Evolutionary conservation across 306 rosid genomes (phyloP).

Genomic region (Boehmeria nivea): DNA sequence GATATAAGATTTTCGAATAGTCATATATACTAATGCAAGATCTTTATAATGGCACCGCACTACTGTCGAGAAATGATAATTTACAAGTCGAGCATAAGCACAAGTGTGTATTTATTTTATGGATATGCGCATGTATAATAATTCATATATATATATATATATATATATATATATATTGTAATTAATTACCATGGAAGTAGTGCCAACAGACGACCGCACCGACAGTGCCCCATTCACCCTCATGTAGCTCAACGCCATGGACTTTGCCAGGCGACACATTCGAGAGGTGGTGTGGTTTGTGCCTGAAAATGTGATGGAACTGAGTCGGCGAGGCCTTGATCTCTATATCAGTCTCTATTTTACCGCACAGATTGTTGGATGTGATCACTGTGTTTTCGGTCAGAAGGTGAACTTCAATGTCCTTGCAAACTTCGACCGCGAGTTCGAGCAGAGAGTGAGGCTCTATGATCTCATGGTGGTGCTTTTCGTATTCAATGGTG

Average conservation of each 20-base stretch:
- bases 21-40: too few relatives aligned
- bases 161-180: not conserved
- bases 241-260: conserved; percentile 6
- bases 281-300: conserved; percentile 18
- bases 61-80: too few relatives aligned
- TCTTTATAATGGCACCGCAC: too few relatives aligned
- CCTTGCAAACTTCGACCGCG: not conserved
- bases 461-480: conserved; percentile 20
- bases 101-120: too few relatives aligned
- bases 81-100: too few relatives aligned
- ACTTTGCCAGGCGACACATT: not conserved
- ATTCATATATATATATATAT: too few relatives aligned
- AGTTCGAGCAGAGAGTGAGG: conserved; percentile 33
- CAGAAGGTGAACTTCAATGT: conserved; percentile 21
- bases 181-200: conserved; percentile 19
- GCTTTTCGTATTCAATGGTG: conserved; percentile 39
- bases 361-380: conserved; percentile 22
- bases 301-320: conserved; percentile 12
- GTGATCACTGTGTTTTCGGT: too few relatives aligned
- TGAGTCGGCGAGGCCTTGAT: conserved; percentile 13
- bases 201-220: conserved; percentile 20
- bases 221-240: conserved; percentile 22
- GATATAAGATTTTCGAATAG: too few relatives aligned
- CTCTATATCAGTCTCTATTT: conserved; percentile 15
- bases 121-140: too few relatives aligned